Conservation (phyloP, 768 basidiomycete species). For the Xerocomus brunneocitrinus region DNA sequence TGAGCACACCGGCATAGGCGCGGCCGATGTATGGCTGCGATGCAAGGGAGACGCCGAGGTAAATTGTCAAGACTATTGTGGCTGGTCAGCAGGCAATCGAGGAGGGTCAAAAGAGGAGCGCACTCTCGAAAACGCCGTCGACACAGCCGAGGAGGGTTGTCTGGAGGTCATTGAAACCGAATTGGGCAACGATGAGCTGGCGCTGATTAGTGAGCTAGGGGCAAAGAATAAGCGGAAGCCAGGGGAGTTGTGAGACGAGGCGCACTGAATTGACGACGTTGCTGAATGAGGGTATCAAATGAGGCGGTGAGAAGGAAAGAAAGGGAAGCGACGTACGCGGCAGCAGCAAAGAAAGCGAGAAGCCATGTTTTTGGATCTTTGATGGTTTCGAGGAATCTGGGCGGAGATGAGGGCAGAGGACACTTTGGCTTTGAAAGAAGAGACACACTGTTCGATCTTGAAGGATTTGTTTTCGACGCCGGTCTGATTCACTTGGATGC, state of each 20-base stretch:
- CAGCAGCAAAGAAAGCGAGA: conserved; percentile 58
- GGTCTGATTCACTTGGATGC: conserved; percentile 69
- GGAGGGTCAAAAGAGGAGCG: conserved; percentile 14
- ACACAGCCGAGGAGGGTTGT: conserved; percentile 78
- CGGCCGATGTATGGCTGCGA: conserved; percentile 49
- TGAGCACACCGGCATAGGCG: conserved; percentile 57
- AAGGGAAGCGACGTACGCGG: conserved; percentile 14
- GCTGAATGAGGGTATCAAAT: conserved; percentile 30
- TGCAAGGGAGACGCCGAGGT: conserved; percentile 39
- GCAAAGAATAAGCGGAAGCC: neutral
- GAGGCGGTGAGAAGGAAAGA: conserved; percentile 1
- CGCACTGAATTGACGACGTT: conserved; percentile 66
- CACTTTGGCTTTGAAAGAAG: conserved; percentile 10
- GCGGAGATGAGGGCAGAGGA: conserved; percentile 8
- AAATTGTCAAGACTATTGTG: conserved; percentile 49
- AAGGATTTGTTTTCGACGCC: conserved; percentile 79
- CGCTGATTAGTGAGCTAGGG: conserved; percentile 22
- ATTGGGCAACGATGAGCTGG: conserved; percentile 65
- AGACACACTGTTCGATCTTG: conserved; percentile 67
- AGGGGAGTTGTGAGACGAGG: neutral
- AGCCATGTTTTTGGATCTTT: conserved; percentile 73
- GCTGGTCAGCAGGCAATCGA: conserved; percentile 17
- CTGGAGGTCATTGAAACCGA: conserved; percentile 61
- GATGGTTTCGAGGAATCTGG: conserved; percentile 64
- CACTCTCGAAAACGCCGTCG: conserved; percentile 69